phyloP scores from a whole-genome alignment of 164 flowering plant species.

The Magnolia changhungtana region DNA sequence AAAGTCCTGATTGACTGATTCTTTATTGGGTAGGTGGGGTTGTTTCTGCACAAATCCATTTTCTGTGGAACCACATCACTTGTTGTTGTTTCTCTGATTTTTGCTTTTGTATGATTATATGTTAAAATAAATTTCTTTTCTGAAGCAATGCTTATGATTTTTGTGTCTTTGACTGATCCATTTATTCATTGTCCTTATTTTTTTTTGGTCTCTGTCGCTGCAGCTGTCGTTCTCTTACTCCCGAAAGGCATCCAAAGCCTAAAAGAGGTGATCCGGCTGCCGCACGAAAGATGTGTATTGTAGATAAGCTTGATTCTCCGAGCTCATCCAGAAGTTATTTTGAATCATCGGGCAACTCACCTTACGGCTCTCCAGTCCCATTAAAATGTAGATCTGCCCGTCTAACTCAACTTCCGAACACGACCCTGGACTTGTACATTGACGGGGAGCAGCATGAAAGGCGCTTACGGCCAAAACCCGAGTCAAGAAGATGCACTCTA shows the following conservation, averaged over 20 bases:
- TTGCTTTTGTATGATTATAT: too few relatives aligned
- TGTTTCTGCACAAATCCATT: too few relatives aligned
- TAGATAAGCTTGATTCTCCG: constrained; percentile 32
- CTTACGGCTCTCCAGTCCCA: constrained; percentile 39
- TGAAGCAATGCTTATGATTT: too few relatives aligned
- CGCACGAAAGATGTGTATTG: constrained; percentile 16
- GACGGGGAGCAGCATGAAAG: constrained; percentile 80
- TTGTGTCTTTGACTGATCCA: background rate
- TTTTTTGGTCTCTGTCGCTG: background rate
- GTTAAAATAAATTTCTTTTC: too few relatives aligned
- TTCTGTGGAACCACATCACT: too few relatives aligned
- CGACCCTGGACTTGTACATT: constrained; percentile 77
- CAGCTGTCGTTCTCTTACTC: constrained; percentile 43
- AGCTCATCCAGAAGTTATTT: constrained; percentile 28
- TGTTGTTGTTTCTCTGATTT: background rate
- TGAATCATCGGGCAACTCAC: constrained; percentile 54
- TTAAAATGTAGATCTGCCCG: constrained; percentile 22
- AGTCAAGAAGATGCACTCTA: constrained; percentile 25
- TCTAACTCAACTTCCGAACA: constrained; percentile 42
- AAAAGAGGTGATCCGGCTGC: constrained; percentile 21
- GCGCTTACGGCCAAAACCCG: constrained; percentile 20
- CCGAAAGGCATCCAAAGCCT: constrained; percentile 46
- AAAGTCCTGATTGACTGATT: too few relatives aligned
- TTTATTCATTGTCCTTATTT: too few relatives aligned
- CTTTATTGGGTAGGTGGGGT: too few relatives aligned